Percentiles rank a stretch among this genome's conserved stretches.
Conservation (phyloP, 306 rosid species). For the Fagus crenata region DNA sequence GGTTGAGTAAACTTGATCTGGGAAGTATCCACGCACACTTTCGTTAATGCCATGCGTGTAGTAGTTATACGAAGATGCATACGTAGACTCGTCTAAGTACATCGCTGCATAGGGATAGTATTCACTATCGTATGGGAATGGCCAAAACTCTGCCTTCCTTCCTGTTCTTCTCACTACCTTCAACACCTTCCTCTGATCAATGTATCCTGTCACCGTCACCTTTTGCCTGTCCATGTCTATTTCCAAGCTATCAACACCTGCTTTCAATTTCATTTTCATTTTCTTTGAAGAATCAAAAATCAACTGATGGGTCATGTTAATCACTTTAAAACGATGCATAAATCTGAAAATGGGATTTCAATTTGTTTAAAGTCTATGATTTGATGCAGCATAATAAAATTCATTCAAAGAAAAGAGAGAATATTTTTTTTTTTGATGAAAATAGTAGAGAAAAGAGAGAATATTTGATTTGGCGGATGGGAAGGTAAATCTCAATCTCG, state of each 20-base stretch:
- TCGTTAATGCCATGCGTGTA: conserved; percentile 65
- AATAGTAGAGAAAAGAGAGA: no score
- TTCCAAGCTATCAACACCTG: conserved; percentile 73
- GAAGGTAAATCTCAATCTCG: no score
- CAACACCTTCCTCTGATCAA: conserved; percentile 56
- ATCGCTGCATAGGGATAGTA: conserved; percentile 60
- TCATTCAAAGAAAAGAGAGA: no score
- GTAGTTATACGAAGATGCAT: conserved; percentile 60
- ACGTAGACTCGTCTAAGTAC: conserved; percentile 64
- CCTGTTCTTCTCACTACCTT: conserved; percentile 72
- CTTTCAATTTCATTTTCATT: neutral
- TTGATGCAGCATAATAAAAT: no score
- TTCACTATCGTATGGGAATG: conserved; percentile 72
- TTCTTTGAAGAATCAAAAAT: no score
- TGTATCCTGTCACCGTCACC: conserved; percentile 66
- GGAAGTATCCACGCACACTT: conserved; percentile 60
- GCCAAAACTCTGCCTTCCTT: conserved; percentile 78
- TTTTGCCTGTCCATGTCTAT: conserved; percentile 75
- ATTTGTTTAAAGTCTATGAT: no score
- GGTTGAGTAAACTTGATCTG: conserved; percentile 55
- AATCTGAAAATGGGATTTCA: no score
- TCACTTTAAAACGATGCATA: no score
- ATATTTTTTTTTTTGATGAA: no score
- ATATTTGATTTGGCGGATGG: no score
- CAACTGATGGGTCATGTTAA: no score